phyloP scores from a whole-genome alignment of 495 filamentous ascomycete species.

The Pyronema omphalodes region DNA sequence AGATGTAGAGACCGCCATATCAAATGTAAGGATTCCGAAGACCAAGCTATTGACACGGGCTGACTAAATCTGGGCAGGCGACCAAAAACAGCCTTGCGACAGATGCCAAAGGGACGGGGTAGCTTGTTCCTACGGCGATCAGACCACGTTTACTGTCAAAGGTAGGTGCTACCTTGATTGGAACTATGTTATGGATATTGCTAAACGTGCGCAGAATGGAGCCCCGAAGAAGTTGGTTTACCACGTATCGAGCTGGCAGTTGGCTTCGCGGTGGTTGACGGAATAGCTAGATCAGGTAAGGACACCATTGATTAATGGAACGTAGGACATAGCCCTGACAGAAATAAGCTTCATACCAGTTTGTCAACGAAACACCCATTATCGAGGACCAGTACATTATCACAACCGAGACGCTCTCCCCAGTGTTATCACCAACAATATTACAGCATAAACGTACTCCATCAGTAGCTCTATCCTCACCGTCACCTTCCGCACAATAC shows the following conservation, averaged over 20 bases:
- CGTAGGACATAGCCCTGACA: not conserved
- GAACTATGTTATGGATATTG: not conserved
- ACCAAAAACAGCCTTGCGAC: slow-evolving; percentile 1
- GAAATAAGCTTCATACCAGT: not conserved
- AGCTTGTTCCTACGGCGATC: not conserved
- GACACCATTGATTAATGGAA: not conserved
- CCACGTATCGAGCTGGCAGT: not conserved
- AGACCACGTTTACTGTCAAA: slow-evolving; percentile 1
- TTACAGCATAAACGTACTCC: not conserved
- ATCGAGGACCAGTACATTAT: slow-evolving; percentile 1
- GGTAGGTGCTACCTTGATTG: not conserved
- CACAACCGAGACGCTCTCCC: not conserved
- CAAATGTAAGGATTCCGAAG: not conserved
- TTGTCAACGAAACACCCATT: not conserved
- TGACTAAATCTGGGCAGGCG: not conserved
- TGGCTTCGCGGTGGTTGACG: not conserved
- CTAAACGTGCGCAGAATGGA: not conserved
- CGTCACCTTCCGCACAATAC: not conserved
- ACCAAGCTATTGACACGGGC: not conserved
- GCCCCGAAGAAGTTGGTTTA: not conserved
- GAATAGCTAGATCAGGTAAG: not conserved
- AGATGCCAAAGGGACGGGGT: not conserved
- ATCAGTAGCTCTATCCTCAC: not conserved
- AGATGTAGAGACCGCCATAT: slow-evolving; percentile 3
- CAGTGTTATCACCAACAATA: not conserved